Evolutionary conservation across 228 moss, liverwort and hornwort genomes (phyloP).

Genomic region (Sphagnum fallax): DNA sequence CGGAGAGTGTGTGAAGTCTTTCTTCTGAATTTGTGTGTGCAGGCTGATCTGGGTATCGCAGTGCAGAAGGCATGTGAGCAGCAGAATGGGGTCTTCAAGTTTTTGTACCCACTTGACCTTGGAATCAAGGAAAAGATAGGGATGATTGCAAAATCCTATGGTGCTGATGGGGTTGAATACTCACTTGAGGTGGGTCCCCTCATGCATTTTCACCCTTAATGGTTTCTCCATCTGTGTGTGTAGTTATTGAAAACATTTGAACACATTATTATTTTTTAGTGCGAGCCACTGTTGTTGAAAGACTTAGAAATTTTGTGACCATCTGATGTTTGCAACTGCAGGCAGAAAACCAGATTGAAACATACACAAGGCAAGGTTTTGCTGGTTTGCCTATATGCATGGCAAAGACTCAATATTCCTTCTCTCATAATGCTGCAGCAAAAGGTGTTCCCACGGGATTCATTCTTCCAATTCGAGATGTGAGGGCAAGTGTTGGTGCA

Average conservation of each 20-base stretch:
- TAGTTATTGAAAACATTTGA: too few relatives aligned
- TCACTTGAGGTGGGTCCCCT: slow-evolving; percentile 55
- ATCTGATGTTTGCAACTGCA: slow-evolving; percentile 11
- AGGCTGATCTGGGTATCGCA: slow-evolving; percentile 81
- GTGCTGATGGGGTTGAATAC: slow-evolving; percentile 80
- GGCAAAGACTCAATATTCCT: slow-evolving; percentile 96
- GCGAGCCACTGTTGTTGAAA: too few relatives aligned
- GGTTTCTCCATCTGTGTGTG: too few relatives aligned
- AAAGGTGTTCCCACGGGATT: slow-evolving; percentile 91
- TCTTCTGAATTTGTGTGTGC: slow-evolving; percentile 2
- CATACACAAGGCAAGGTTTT: slow-evolving; percentile 88
- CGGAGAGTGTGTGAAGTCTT: too few relatives aligned
- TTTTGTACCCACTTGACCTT: slow-evolving; percentile 77
- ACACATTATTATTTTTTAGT: too few relatives aligned
- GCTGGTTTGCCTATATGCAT: slow-evolving; percentile 82
- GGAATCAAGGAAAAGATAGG: slow-evolving; percentile 84
- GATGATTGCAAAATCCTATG: slow-evolving; percentile 81
- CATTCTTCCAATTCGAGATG: slow-evolving; percentile 69
- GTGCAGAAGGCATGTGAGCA: slow-evolving; percentile 95
- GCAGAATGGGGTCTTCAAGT: slow-evolving; percentile 81
- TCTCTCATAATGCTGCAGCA: slow-evolving; percentile 72
- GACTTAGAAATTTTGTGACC: too few relatives aligned
- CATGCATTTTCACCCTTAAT: too few relatives aligned
- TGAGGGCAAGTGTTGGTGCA: slow-evolving; percentile 89
- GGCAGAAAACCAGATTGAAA: slow-evolving; percentile 92